Base-by-base conservation (phyloP, 371 early-diverging fungal genomes). In the Circinella umbellata region DNA sequence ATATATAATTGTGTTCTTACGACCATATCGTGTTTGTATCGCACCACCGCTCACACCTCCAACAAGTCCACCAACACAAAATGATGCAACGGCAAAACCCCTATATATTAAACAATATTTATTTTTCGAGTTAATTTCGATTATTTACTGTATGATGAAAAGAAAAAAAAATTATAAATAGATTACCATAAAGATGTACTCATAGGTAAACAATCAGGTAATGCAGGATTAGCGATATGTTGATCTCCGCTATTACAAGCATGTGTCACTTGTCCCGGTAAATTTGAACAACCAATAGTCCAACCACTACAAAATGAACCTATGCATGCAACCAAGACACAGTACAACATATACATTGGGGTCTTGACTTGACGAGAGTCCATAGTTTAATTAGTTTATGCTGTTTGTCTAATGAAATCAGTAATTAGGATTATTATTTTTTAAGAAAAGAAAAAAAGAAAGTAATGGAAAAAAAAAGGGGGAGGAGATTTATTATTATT, bases 11-110 rank as follows among this genome's bases (percentile, higher is more conserved):
- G 88, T 74, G 1, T 76, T 77, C 42, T 88, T 81, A 20, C 93
- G 89, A 10, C 93, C 93, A 55, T 85, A 67, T 37, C 69, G 51
- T 61, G 84, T 80, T 59, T 86, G 83, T 1, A 89, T 67, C 1
- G 68, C 70, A 13, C 90, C 90, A 27, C 88, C 89, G 8, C 51
- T 38, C 4, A 92, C 73, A 6, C 88, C 92, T 20, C 92, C 93
- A 1, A 85, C 49, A 18, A 91, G 69, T 3, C 93, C 95, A 46
- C 93, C 92, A 8, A 91, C 66, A 36, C 87, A 81, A 57, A 86
- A 86, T 17, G 86, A 75, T 0, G 88, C 85, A 14, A 88, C 86
- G 0, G 89, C 84, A 57, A 91, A 73, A 14, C 86, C 89, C 81
- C 78, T 86, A 83, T 53, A 68, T 17, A 37, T n/a, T 53, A 34